Evolutionary conservation across 805 yeast genomes (phyloP).

Genomic region (Vanderwaltozyma yarrowii): DNA sequence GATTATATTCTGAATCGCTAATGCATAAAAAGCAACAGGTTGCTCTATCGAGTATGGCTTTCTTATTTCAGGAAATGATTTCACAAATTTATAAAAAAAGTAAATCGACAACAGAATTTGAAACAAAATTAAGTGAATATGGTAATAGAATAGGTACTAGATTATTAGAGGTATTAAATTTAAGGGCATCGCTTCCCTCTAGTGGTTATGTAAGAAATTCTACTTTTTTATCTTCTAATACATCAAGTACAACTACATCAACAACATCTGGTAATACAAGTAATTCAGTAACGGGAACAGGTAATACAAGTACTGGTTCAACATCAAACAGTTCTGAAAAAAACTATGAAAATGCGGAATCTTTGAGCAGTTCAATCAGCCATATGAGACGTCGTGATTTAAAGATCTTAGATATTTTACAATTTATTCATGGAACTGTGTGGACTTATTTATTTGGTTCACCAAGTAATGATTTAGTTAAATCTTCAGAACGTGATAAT

Average conservation of each 20-base stretch:
- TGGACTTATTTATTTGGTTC: slow-evolving; percentile 74
- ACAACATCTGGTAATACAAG: background rate
- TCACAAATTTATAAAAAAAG: slow-evolving; percentile 50
- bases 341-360: slow-evolving; percentile 7
- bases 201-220: slow-evolving; percentile 12
- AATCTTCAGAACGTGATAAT: slow-evolving; percentile 54
- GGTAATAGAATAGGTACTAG: slow-evolving; percentile 73
- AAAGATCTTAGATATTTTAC: slow-evolving; percentile 55
- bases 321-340: background rate
- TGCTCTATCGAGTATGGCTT: slow-evolving; percentile 57
- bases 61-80: slow-evolving; percentile 62
- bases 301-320: background rate
- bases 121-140: slow-evolving; percentile 48
- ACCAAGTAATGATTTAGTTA: slow-evolving; percentile 66
- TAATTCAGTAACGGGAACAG: background rate
- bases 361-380: slow-evolving; percentile 15
- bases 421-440: slow-evolving; percentile 60
- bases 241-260: background rate
- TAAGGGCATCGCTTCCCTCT: slow-evolving; percentile 22
- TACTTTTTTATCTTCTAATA: slow-evolving; percentile 7
- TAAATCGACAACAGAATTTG: slow-evolving; percentile 55
- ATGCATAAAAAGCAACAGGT: slow-evolving; percentile 36
- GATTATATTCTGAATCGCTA: slow-evolving; percentile 20
- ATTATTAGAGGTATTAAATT: slow-evolving; percentile 46
- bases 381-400: slow-evolving; percentile 41